Evolutionary conservation across 78 protist species (phyloP).

Genomic region (Diacronema lutheri): DNA sequence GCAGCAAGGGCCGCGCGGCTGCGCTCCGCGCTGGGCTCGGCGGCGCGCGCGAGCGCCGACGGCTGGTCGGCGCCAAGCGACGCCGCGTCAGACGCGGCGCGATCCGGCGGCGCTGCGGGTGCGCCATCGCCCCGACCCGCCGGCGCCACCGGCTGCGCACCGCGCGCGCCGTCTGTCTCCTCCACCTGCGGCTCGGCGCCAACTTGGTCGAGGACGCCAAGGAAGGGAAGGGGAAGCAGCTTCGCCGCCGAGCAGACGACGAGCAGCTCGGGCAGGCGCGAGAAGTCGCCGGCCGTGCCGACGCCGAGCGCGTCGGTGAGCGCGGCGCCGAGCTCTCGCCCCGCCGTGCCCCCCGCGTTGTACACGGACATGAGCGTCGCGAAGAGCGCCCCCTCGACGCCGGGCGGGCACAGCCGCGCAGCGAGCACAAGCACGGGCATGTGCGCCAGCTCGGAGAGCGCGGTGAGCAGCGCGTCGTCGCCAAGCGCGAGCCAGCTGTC

Average conservation of each 20-base stretch:
- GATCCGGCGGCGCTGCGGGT: too few species aligned
- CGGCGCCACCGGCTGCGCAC: too few species aligned
- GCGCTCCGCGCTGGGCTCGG: too few species aligned
- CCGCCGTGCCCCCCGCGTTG: not conserved
- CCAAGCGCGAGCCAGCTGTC: not conserved
- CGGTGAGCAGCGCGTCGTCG: not conserved
- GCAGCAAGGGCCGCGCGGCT: too few species aligned
- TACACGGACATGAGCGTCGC: not conserved
- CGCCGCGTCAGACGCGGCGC: too few species aligned
- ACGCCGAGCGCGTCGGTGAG: slow-evolving; percentile 7
- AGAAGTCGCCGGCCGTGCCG: not conserved
- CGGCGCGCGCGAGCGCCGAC: too few species aligned
- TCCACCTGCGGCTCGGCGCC: too few species aligned
- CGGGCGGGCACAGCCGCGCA: slow-evolving; percentile 16
- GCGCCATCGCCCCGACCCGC: too few species aligned
- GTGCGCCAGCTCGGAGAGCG: not conserved
- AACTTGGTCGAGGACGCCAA: not conserved
- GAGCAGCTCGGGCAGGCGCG: not conserved
- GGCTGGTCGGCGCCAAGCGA: too few species aligned
- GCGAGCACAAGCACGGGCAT: slow-evolving; percentile 24
- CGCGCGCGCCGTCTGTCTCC: too few species aligned
- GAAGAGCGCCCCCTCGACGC: slow-evolving; percentile 10
- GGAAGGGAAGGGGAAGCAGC: not conserved
- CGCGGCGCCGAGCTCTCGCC: slow-evolving; percentile 3
- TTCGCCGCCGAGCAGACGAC: not conserved